These are phyloP conservation scores for Cyphellophora attinorum DNA, from an alignment of 2,329 filamentous ascomycete species.

Conservation along the genomic window DNA sequence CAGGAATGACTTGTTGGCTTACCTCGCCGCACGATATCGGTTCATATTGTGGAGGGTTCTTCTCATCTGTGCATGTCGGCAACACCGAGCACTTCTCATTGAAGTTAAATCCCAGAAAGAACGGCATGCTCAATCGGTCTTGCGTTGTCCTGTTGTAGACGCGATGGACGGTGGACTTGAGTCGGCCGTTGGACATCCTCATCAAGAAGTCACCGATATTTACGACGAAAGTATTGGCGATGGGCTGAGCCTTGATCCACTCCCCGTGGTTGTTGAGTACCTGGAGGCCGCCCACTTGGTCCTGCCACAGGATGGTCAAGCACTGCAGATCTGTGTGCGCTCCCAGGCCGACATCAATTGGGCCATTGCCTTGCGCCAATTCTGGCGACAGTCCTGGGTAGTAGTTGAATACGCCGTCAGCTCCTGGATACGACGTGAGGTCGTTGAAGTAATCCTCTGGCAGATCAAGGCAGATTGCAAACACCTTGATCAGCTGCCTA, in stretches of 20 bases:
- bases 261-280: constrained; percentile 32
- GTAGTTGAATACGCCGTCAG: constrained; percentile 35
- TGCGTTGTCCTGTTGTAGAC: constrained; percentile 34
- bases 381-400: constrained; percentile 30
- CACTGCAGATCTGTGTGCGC: constrained; percentile 45
- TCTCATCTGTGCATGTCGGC: constrained; percentile 27
- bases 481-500: constrained; percentile 40
- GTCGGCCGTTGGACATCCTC: constrained; percentile 40
- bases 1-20: background rate
- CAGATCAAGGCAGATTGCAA: constrained; percentile 47
- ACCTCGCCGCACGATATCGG: constrained; percentile 27
- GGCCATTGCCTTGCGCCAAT: constrained; percentile 14
- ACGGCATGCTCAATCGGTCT: constrained; percentile 42
- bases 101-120: constrained; percentile 48
- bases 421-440: constrained; percentile 42
- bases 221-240: constrained; percentile 36
- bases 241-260: constrained; percentile 32
- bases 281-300: constrained; percentile 42
- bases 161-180: constrained; percentile 44
- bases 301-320: constrained; percentile 47
- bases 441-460: constrained; percentile 47
- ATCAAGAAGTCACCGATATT: constrained; percentile 43
- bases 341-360: constrained; percentile 32
- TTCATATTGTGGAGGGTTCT: constrained; percentile 41
- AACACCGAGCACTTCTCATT: constrained; percentile 43